Evolutionary conservation across 176 grass and related monocot species (phyloP), one percentile per base, ranked within the genome.

Genomic region (Alopecurus myosuroides): DNA sequence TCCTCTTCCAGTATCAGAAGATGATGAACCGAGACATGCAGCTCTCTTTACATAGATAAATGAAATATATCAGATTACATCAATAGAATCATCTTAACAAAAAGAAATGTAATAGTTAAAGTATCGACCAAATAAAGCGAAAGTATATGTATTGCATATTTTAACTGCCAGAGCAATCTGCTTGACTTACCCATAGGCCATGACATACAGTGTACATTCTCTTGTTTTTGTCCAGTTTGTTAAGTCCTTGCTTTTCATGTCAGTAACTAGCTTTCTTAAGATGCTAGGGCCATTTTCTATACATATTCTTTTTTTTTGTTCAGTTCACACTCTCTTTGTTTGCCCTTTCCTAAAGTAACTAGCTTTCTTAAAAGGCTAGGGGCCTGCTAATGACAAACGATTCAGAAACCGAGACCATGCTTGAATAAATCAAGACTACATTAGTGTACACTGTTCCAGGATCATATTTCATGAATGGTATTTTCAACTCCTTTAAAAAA

Each of bases 1-100:
- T 15, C 95, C 93, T 81, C 68, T 93, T 68, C 91, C 95, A 77
- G 88, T 89, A 75, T 95, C 90, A 60, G 83, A 40, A 15, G 88
- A 91, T 65, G 95, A 84, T 86, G 88, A 88, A 89, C 82, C 57
- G 4, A 95, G 75, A 89, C 87, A 93, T 62, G 61, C 86, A 50
- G 80, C 83, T 63, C 45, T 82, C 95, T 98, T 87, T 67, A 81
- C 30, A 69, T 52, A 81, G 37, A 93, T 79, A 67, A 11, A 79
- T 36, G 36, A 44, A 83, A 85, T 33, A 63, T 76, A 40, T 20
- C 6, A 86, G 30, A 66, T 52, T 8, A 65, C 50, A 61, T 85
- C 48, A 68, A 55, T 6, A 81, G 14, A 69, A 33, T 26, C 9
- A 77, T 60, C 57, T 81, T 18, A 63, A 72, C 17, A 81, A 70